Evolutionary conservation across 257 asterid species (phyloP).

Genomic region (Przewalskia tangutica): DNA sequence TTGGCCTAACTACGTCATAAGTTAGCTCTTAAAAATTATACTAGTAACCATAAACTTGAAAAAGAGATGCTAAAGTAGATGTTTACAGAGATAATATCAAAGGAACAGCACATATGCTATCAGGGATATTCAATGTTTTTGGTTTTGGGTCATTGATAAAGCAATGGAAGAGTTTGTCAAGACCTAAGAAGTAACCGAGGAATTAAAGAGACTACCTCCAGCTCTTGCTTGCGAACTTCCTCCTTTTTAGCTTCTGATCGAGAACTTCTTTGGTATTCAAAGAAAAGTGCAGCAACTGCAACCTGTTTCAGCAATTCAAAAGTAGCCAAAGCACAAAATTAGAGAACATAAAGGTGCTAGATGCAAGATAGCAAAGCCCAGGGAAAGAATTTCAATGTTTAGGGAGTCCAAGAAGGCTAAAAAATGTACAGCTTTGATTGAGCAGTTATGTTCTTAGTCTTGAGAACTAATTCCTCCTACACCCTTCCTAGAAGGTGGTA

Average conservation of each 20-base stretch:
- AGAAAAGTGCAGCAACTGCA: slow-evolving; percentile 68
- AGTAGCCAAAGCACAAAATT: not conserved
- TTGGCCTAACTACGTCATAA: not conserved
- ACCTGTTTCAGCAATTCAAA: slow-evolving; percentile 37
- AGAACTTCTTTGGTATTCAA: slow-evolving; percentile 88
- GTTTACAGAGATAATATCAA: not conserved
- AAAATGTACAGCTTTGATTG: too few relatives aligned
- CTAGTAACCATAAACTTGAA: not conserved
- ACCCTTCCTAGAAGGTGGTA: too few relatives aligned
- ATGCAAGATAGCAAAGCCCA: not conserved
- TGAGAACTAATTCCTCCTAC: too few relatives aligned
- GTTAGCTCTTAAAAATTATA: not conserved
- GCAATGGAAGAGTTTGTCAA: not conserved
- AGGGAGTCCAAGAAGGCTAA: too few relatives aligned
- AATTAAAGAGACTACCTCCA: slow-evolving; percentile 41
- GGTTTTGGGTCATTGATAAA: not conserved
- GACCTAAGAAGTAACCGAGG: not conserved
- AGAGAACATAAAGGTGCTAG: not conserved
- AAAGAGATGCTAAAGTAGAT: not conserved
- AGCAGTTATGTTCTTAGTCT: too few relatives aligned
- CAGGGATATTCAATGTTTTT: not conserved
- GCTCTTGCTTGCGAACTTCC: slow-evolving; percentile 61
- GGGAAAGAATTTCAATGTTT: too few relatives aligned
- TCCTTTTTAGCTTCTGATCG: slow-evolving; percentile 94
- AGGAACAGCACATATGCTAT: not conserved